Percentiles rank a stretch among this genome's conserved stretches.
Evolutionary conservation across 169 alveolate genomes (phyloP).

Genomic region (Eimeria sp.): DNA sequence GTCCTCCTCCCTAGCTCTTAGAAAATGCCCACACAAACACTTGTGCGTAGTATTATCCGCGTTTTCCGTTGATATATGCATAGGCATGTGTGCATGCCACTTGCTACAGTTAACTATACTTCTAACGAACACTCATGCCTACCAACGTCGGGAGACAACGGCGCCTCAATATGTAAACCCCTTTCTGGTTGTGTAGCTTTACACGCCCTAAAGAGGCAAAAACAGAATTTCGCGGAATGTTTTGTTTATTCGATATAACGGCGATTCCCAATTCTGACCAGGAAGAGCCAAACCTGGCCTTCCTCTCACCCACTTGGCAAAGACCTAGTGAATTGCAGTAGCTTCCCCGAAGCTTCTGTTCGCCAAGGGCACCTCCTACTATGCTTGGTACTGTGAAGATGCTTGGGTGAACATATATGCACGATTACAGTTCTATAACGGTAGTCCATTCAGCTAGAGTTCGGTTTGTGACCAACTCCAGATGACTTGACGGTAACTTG

Average conservation of each 20-base stretch:
- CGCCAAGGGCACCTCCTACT: background rate
- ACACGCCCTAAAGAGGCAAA: background rate
- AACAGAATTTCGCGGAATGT: background rate
- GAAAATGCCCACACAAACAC: background rate
- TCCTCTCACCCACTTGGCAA: background rate
- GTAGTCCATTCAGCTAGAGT: background rate
- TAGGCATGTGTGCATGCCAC: background rate
- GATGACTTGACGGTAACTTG: conserved; percentile 33
- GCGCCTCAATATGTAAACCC: background rate
- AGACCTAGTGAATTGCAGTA: background rate
- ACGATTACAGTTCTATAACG: background rate
- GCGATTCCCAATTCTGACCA: background rate
- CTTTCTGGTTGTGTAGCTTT: background rate
- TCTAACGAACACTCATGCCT: background rate
- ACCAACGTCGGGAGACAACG: too few relatives aligned
- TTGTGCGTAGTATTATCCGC: background rate
- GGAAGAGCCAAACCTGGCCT: background rate
- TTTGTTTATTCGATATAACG: background rate
- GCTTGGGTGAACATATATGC: background rate
- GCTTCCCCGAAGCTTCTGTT: background rate
- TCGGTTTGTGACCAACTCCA: conserved; percentile 54
- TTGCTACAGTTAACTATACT: background rate
- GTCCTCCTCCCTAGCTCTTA: background rate
- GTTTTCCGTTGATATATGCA: background rate
- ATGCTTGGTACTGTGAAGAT: background rate